These are phyloP conservation scores for Termitomyces sp. DNA, from an alignment of 768 basidiomycete species.

Conservation along the genomic window DNA sequence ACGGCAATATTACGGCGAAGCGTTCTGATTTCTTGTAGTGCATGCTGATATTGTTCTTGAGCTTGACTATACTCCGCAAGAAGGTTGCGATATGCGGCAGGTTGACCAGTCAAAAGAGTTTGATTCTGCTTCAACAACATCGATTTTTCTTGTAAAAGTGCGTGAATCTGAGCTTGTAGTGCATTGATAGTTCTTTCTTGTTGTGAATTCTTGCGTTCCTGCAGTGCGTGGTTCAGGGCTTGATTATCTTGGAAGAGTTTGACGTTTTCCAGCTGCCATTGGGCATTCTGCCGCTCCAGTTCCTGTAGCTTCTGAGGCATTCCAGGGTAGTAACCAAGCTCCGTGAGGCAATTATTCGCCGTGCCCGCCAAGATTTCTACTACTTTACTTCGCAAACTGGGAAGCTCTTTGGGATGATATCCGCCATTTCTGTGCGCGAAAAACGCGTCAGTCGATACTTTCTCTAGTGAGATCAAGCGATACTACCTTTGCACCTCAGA, in stretches of 20 bases:
- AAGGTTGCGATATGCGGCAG: conserved; percentile 15
- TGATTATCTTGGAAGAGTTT: conserved; percentile 37
- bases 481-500: conserved; percentile 4
- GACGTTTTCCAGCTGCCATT: conserved; percentile 31
- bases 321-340: conserved; percentile 42
- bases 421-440: conserved; percentile 1
- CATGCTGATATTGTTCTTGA: conserved; percentile 10
- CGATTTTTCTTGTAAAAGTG: conserved; percentile 16
- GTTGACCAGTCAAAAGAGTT: conserved; percentile 10
- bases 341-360: conserved; percentile 40
- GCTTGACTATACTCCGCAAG: conserved; percentile 15
- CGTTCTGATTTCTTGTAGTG: conserved; percentile 15
- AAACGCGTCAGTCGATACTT: background rate
- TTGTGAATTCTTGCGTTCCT: conserved; percentile 17
- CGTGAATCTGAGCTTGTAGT: conserved; percentile 19
- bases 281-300: conserved; percentile 24
- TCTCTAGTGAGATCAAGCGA: background rate
- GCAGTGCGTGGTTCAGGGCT: conserved; percentile 21
- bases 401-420: background rate
- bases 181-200: conserved; percentile 16
- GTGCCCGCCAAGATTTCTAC: conserved; percentile 40
- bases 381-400: conserved; percentile 28
- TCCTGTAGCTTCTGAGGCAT: conserved; percentile 32
- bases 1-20: conserved; percentile 13
- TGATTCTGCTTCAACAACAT: conserved; percentile 15